Conservation (phyloP, 257 asterid genomes). For the Echium plantagineum region DNA sequence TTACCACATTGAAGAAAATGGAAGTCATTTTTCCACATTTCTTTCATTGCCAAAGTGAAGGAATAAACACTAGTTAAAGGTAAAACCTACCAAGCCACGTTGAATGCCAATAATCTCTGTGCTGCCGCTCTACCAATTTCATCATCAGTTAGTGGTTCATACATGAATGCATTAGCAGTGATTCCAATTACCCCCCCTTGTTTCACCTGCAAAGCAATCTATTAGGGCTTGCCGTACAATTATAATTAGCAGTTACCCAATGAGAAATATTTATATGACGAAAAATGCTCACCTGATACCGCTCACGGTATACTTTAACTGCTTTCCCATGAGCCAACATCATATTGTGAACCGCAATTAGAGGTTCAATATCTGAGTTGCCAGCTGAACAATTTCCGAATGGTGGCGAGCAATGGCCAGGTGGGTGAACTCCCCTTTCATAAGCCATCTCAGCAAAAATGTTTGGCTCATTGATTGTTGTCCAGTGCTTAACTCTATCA, state of each 20-base stretch:
- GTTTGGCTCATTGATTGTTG: constrained; percentile 61
- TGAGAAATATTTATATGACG: no score
- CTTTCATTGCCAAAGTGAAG: no score
- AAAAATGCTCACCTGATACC: constrained; percentile 33
- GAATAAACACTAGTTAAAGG: no score
- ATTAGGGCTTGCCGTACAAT: background rate
- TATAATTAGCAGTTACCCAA: background rate
- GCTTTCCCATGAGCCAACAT: constrained; percentile 61
- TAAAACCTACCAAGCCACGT: constrained; percentile 42
- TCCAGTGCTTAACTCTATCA: constrained; percentile 71
- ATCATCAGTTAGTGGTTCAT: constrained; percentile 31
- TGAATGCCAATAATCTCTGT: constrained; percentile 39
- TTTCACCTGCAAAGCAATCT: constrained; percentile 23
- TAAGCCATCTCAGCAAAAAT: constrained; percentile 35
- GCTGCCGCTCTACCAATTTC: constrained; percentile 43
- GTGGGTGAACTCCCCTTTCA: constrained; percentile 39
- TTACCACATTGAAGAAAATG: background rate
- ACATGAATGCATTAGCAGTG: constrained; percentile 40
- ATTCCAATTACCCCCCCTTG: constrained; percentile 44
- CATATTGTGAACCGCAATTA: constrained; percentile 43
- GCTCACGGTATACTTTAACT: constrained; percentile 39
- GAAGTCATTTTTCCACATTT: background rate
- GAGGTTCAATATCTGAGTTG: constrained; percentile 70
- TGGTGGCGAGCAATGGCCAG: constrained; percentile 59
- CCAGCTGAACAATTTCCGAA: constrained; percentile 64